phyloP scores from a whole-genome alignment of 2,329 filamentous ascomycete species.

The Neospermospora avenae region DNA sequence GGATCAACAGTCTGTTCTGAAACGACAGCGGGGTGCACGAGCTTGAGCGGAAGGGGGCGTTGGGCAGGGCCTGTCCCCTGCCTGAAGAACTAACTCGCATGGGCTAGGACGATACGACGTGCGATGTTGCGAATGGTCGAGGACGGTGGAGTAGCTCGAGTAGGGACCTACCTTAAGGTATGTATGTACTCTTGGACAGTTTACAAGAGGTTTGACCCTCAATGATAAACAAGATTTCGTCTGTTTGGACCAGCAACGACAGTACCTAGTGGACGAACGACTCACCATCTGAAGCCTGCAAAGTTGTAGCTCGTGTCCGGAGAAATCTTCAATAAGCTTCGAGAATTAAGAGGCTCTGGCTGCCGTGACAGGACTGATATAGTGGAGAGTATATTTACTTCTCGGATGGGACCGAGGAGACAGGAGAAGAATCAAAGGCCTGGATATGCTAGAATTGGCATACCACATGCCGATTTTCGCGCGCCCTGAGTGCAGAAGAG shows the following conservation, averaged over 20 bases:
- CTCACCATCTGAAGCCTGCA: neutral
- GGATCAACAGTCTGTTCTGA: slow-evolving; percentile 8
- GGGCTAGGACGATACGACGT: neutral
- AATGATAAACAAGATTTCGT: neutral
- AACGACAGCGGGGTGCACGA: slow-evolving; percentile 11
- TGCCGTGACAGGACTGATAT: too few relatives aligned
- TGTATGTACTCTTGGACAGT: too few relatives aligned
- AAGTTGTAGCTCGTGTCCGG: neutral
- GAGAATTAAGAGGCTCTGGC: neutral
- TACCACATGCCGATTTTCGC: neutral
- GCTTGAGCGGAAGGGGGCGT: neutral
- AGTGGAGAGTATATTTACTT: neutral
- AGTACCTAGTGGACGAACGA: neutral
- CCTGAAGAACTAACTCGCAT: neutral
- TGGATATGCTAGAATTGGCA: neutral
- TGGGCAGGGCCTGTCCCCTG: too few relatives aligned
- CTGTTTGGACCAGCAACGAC: neutral
- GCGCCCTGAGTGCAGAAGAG: neutral
- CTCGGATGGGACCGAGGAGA: neutral
- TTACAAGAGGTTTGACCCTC: neutral
- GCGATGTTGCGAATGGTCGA: neutral
- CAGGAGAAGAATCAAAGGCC: neutral
- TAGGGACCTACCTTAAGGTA: too few relatives aligned
- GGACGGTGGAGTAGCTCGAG: neutral
- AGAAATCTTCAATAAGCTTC: too few relatives aligned